Evolutionary conservation across 1,284 basidiomycete species (phyloP), one percentile per base, ranked within the genome.

Genomic region (Rhodotorula sp.): DNA sequence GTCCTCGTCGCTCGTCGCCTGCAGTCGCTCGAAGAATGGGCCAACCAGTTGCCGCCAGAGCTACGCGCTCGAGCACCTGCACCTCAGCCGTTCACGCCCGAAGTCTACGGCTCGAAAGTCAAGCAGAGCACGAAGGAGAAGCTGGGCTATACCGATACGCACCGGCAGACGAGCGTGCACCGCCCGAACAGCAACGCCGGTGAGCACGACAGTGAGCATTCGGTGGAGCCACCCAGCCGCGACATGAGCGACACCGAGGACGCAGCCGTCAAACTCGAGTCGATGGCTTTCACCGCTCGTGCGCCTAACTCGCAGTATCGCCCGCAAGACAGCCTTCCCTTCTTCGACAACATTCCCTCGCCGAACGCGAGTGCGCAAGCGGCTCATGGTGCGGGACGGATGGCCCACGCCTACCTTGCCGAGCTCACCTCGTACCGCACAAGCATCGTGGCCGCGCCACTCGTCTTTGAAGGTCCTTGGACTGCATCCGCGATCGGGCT

Each of bases 401-500:
- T 18, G 40, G 10, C 26, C 56, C 37, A 16, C 40, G n/a, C 40
- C 28, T 44, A 24, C 46, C 57, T 18, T 31, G 44, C 48, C 20
- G 72, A 73, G 48, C 61, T 70, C n/a, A 73, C 72, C 4, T 31
- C 55, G 1, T 67, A 52, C 51, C 31, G 50, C 9, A 70, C 68
- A n/a, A 67, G 61, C 37, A 64, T 70, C 58, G n/a, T 69, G 46
- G 68, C 64, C 0, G 55, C 48, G 1, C 64, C 72, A 30, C 24
- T 67, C 16, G 54, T 48, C 10, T 65, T 53, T 44, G 66, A 70
- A 8, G 68, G 65, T 1, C 58, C 59, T 6, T 66, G 53, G 52
- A 63, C 51, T 16, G 60, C 58, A 0, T 26, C 63, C 1, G 54
- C 62, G 9, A 28, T 71, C 20, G 72, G 72, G 2, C 31, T 70